Evolutionary conservation across 2,329 filamentous ascomycete genomes (phyloP).

Genomic region (Rutstroemia sp.): DNA sequence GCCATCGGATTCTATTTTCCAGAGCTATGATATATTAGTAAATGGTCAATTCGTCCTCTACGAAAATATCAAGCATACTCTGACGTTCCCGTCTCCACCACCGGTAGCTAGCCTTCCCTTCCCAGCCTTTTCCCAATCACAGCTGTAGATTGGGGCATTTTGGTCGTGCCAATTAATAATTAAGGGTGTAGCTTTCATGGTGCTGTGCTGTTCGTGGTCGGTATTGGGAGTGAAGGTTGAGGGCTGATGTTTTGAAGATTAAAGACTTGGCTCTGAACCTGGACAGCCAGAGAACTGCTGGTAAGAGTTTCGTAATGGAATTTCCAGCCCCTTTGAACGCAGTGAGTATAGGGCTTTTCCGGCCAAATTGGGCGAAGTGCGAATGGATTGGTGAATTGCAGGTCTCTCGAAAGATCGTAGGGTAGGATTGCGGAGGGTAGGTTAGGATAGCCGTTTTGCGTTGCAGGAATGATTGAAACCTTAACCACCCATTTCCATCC

Average conservation of each 20-base stretch:
- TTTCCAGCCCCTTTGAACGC: background rate
- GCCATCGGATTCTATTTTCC: slow-evolving; percentile 79
- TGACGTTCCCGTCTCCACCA: slow-evolving; percentile 93
- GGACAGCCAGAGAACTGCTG: background rate
- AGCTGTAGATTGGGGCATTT: slow-evolving; percentile 93
- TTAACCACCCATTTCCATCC: background rate
- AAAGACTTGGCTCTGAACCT: background rate
- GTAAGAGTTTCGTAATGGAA: background rate
- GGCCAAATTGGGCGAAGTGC: background rate
- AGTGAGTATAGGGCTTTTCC: background rate
- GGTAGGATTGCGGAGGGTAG: background rate
- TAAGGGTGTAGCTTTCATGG: slow-evolving; percentile 91
- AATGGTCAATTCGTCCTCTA: background rate
- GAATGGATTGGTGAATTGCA: too few species aligned
- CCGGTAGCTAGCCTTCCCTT: slow-evolving; percentile 89
- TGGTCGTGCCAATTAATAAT: slow-evolving; percentile 99
- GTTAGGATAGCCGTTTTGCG: background rate
- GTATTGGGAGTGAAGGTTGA: background rate
- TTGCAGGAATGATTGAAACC: background rate
- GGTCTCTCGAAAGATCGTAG: background rate
- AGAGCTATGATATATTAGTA: slow-evolving; percentile 51
- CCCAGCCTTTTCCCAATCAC: slow-evolving; percentile 88
- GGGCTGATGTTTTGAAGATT: background rate
- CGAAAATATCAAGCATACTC: slow-evolving; percentile 45
- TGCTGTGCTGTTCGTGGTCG: slow-evolving; percentile 7